Evolutionary conservation across 1,284 basidiomycete species (phyloP).

Genomic region (Fistulinella staudtii): DNA sequence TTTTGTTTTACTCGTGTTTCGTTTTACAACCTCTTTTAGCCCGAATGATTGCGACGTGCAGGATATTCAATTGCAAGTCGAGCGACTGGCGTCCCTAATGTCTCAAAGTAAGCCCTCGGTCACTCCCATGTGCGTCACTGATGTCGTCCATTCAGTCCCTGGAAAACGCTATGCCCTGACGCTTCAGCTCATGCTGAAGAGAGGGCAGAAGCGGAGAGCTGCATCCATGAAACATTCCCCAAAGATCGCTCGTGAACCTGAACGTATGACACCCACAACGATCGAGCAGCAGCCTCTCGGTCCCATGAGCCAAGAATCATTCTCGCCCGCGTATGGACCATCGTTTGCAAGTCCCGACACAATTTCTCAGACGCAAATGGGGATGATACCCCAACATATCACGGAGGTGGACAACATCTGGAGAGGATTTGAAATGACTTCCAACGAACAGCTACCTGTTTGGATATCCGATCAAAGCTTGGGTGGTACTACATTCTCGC

Average conservation of each 20-base stretch:
- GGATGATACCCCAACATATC: slow-evolving; percentile 39
- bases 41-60: slow-evolving; percentile 79
- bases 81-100: slow-evolving; percentile 71
- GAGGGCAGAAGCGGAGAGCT: slow-evolving; percentile 65
- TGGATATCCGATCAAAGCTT: slow-evolving; percentile 80
- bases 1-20: not conserved
- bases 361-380: slow-evolving; percentile 32
- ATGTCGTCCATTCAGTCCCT: slow-evolving; percentile 53
- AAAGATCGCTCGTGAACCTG: slow-evolving; percentile 47
- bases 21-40: slow-evolving; percentile 37
- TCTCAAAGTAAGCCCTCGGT: slow-evolving; percentile 58
- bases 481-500: slow-evolving; percentile 68
- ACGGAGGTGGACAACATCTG: slow-evolving; percentile 75
- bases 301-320: slow-evolving; percentile 27
- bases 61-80: slow-evolving; percentile 74
- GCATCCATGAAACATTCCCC: slow-evolving; percentile 57
- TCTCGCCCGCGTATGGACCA: slow-evolving; percentile 35
- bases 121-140: slow-evolving; percentile 7
- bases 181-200: slow-evolving; percentile 81
- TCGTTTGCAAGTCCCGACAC: slow-evolving; percentile 48
- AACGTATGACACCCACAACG: slow-evolving; percentile 39
- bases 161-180: slow-evolving; percentile 87
- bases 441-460: slow-evolving; percentile 71
- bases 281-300: slow-evolving; percentile 26
- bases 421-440: slow-evolving; percentile 65